These are phyloP conservation scores for Sarocladium brachiariae DNA, from an alignment of 2,329 filamentous ascomycete species.

Conservation along the genomic window DNA sequence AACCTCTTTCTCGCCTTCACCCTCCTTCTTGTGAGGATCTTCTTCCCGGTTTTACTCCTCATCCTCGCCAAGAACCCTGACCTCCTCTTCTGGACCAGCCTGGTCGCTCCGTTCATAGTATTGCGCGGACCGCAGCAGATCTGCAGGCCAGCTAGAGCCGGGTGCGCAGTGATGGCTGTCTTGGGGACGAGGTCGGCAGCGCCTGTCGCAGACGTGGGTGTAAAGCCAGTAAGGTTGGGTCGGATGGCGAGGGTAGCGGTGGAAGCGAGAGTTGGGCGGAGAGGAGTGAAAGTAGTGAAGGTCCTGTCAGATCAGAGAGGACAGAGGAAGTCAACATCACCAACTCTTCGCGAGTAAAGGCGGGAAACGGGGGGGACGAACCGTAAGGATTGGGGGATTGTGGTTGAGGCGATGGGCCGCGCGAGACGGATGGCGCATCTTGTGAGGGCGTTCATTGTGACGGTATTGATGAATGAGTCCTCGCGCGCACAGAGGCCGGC, in stretches of 20 bases:
- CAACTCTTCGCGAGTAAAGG: too few species aligned
- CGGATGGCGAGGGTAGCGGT: constrained; percentile 24
- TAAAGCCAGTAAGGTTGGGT: constrained; percentile 23
- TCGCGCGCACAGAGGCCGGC: not conserved
- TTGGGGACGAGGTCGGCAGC: constrained; percentile 38
- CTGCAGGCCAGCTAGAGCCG: constrained; percentile 41
- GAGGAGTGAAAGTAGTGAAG: constrained; percentile 42
- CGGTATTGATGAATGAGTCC: not conserved
- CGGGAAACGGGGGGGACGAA: not conserved
- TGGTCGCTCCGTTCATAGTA: constrained; percentile 48
- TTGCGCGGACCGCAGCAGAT: constrained; percentile 53
- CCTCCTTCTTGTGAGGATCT: constrained; percentile 44
- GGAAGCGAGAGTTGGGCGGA: constrained; percentile 39
- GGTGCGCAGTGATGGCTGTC: constrained; percentile 43
- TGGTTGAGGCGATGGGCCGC: constrained; percentile 4
- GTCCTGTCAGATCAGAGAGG: constrained; percentile 23
- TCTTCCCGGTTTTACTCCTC: constrained; percentile 43
- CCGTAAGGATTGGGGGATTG: constrained; percentile 1
- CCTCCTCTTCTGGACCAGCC: constrained; percentile 52
- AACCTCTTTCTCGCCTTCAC: constrained; percentile 45
- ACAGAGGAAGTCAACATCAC: too few species aligned
- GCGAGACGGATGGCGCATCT: constrained; percentile 10
- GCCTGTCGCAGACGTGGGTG: constrained; percentile 17
- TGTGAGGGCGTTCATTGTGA: constrained; percentile 5
- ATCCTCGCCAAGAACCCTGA: constrained; percentile 49